phyloP scores from a whole-genome alignment of 768 basidiomycete genomes.

The Leucocoprinus birnbaumii region DNA sequence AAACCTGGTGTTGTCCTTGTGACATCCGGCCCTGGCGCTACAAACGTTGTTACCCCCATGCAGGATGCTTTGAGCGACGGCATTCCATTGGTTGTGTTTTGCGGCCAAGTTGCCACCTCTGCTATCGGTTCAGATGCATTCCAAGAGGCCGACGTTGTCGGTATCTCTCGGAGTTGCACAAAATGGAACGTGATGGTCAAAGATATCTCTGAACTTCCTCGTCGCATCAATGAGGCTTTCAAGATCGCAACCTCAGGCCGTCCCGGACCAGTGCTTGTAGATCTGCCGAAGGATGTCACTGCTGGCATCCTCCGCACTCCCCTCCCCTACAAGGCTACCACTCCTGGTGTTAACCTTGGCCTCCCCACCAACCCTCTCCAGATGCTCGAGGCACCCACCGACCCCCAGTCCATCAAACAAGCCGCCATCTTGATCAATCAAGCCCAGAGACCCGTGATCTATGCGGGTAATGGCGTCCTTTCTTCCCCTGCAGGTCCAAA shows the following conservation, averaged over 20 bases:
- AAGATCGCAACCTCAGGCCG: slow-evolving; percentile 97
- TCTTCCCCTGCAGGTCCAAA: slow-evolving; percentile 78
- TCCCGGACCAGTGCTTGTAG: slow-evolving; percentile 96
- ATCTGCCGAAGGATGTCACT: slow-evolving; percentile 98
- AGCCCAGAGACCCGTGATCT: slow-evolving; percentile 87
- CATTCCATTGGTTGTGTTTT: slow-evolving; percentile 91
- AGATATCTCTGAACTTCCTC: slow-evolving; percentile 90
- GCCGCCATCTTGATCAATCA: slow-evolving; percentile 92
- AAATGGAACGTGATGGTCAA: slow-evolving; percentile 99
- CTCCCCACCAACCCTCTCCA: slow-evolving; percentile 75
- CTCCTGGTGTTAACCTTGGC: slow-evolving; percentile 72
- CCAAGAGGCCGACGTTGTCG: slow-evolving; percentile 97
- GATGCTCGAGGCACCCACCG: slow-evolving; percentile 52
- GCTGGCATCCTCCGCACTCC: slow-evolving; percentile 86
- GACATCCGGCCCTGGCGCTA: slow-evolving; percentile 96
- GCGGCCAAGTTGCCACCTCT: slow-evolving; percentile 98
- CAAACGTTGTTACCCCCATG: slow-evolving; percentile 97
- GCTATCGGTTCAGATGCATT: slow-evolving; percentile 99
- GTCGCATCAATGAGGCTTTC: slow-evolving; percentile 98
- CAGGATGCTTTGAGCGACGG: slow-evolving; percentile 97
- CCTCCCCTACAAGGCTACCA: slow-evolving; percentile 82
- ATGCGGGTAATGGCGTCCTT: slow-evolving; percentile 90
- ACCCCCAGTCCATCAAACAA: slow-evolving; percentile 66
- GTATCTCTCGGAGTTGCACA: slow-evolving; percentile 95
- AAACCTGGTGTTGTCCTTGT: slow-evolving; percentile 98